Base-by-base conservation (phyloP, 805 yeast genomes). In the Hanseniaspora lindneri region DNA sequence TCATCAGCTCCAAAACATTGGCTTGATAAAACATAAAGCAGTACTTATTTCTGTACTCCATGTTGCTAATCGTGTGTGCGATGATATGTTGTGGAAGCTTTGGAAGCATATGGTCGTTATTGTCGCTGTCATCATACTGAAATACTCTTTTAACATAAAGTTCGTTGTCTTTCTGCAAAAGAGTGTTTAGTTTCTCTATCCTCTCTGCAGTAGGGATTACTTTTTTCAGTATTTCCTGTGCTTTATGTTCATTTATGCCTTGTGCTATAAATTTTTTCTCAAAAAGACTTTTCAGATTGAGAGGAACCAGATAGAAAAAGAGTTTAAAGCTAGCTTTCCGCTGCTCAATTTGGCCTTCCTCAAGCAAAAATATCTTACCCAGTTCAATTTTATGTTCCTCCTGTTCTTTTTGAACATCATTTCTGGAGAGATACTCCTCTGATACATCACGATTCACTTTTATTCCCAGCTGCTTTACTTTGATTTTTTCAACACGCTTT, bases 81-180 rank as follows among this genome's bases (percentile, higher is more conserved):
- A 13, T 13, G 52, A 40, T 21, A 44, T 40, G 24, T 44, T 49
- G 14, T 39, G 6, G 20, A 43, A 21, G 4, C 9, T 33, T 34
- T 39, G 41, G 3, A n/a, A n/a, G n/a, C n/a, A n/a, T n/a, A n/a
- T 30, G 9, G 13, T 3, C n/a, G 17, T 21, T 10, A 10, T 32
- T 20, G 4, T 13, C 13, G 9, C 17, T 19, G 3, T 24, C 28
- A 6, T 30, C 49, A n/a, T 37, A 30, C 23, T 49, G 28, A 21
- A 49, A 49, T n/a, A 43, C 37, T 16, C 29, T 39, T 25, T 39
- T 23, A 4, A 39, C 32, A 28, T 27, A 43, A 2, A 44, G 14
- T 8, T 49, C 46, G 11, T 43, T 49, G 16, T 43, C 49, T 29
- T 43, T 43, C 34, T 44, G 37, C 4, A 49, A 16, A 11, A 49